Conservation (phyloP, 805 yeast species). For the Ogataea glucozyma region DNA sequence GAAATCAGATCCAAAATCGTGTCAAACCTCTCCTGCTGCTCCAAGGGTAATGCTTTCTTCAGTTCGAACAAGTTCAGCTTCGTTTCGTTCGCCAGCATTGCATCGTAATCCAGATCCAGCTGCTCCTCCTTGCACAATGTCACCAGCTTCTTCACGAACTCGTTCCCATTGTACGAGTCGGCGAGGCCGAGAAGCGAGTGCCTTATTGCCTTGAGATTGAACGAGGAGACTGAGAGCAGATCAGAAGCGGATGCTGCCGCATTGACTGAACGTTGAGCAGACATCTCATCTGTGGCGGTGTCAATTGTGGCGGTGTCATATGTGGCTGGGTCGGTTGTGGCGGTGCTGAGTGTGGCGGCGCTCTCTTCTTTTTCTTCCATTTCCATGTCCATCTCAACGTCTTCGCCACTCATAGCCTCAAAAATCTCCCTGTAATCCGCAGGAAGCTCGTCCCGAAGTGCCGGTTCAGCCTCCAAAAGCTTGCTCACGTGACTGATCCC, state of each 20-base stretch:
- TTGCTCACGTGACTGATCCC: conserved; percentile 45
- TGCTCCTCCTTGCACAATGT: conserved; percentile 24
- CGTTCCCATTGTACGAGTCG: conserved; percentile 28
- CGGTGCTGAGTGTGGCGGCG: no score
- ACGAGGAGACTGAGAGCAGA: conserved; percentile 68
- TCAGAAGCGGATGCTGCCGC: conserved; percentile 7
- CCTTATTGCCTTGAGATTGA: conserved; percentile 76
- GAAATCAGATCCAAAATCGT: conserved; percentile 68
- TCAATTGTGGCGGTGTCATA: conserved; percentile 46
- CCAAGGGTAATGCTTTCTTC: conserved; percentile 52
- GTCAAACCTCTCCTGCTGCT: conserved; percentile 58
- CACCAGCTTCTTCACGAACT: conserved; percentile 25
- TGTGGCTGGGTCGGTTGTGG: no score
- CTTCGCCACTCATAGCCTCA: conserved; percentile 7
- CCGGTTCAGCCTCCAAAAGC: conserved; percentile 35
- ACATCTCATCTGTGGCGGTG: no score
- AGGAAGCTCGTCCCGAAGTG: conserved; percentile 26
- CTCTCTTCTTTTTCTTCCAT: no score
- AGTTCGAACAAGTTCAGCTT: conserved; percentile 62
- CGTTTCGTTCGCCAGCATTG: conserved; percentile 9
- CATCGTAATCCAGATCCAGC: conserved; percentile 24
- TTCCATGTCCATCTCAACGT: no score
- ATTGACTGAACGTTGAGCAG: no score
- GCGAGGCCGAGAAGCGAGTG: conserved; percentile 63
- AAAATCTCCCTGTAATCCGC: conserved; percentile 29